These are phyloP conservation scores for Phytophthora agathidicida DNA, from an alignment of 352 stramenopile genomes.

Conservation along the genomic window DNA sequence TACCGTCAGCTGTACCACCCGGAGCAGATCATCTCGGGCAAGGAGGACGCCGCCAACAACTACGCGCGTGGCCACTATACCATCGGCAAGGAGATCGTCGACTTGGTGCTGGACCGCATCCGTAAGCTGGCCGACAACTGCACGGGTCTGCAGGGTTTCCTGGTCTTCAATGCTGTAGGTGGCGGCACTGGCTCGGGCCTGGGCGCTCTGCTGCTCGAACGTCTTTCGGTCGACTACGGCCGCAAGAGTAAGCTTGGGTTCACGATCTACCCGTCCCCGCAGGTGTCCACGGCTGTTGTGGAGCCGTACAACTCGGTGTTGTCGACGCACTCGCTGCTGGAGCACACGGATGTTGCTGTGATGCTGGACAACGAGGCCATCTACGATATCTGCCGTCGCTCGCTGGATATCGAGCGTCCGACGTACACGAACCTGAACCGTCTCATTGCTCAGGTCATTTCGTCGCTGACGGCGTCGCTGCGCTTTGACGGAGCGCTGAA, in stretches of 20 bases:
- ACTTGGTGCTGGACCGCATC: constrained; percentile 97
- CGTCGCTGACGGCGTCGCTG: constrained; percentile 96
- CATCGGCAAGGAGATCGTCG: constrained; percentile 97
- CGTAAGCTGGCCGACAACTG: constrained; percentile 98
- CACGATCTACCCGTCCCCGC: too few species aligned
- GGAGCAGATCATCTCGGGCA: constrained; percentile 99
- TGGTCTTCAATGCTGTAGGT: constrained; percentile 98
- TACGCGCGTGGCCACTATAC: constrained; percentile 94
- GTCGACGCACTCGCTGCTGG: constrained; percentile 94
- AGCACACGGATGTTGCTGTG: constrained; percentile 98
- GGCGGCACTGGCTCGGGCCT: constrained; percentile 97
- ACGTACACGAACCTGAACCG: constrained; percentile 99
- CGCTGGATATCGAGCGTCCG: constrained; percentile 95
- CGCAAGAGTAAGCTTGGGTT: constrained; percentile 98
- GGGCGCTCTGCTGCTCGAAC: constrained; percentile 95
- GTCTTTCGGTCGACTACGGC: constrained; percentile 96
- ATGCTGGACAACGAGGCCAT: too few species aligned
- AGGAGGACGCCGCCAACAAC: constrained; percentile 96
- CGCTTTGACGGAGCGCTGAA: constrained; percentile 98
- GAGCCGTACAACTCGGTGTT: constrained; percentile 98
- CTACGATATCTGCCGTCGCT: too few species aligned
- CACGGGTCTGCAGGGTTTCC: constrained; percentile 98
- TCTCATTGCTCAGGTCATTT: constrained; percentile 98
- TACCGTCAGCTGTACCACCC: constrained; percentile 98
- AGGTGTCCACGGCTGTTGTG: constrained; percentile 91